Base-by-base conservation (phyloP, 176 grass and related monocot species). In the Hsuehochloa calcarea region DNA sequence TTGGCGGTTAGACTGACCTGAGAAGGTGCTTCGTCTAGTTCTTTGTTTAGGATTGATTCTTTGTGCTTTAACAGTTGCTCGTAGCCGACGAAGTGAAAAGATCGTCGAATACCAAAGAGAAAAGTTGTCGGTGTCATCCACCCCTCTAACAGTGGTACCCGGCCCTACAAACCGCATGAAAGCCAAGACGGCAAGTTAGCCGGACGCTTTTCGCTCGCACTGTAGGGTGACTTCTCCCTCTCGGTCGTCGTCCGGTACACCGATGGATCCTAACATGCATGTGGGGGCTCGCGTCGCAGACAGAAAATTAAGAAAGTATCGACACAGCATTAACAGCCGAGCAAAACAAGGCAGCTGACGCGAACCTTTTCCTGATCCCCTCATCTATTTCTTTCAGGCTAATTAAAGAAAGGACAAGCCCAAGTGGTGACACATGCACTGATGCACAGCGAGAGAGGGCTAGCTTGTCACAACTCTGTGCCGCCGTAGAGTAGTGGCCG, bases 401-500 rank as follows among this genome's bases (percentile, higher is more conserved):
- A 13, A n/a, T 78, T 41, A 40, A 73, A 59, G 68, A 49, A 60
- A 63, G 22, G 81, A 91, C 81, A 84, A 49, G 16, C 16, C 81
- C 81, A 76, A 91, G 85, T 76, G 84, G 85, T 39, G 67, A 84
- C 74, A 84, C 87, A 79, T 70, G 54, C 76, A 15, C 55, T 27
- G 55, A 22, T 26, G 41, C 58, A 38, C 22, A 70, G 20, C 17
- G 39, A 56, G 63, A 22, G 50, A 9, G 8, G 9, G 15, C 20
- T 47, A 51, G 39, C 5, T 38, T 62, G 61, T 75, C 85, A 46
- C 13, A 31, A 5, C 27, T 26, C 78, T 43, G 68, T 80, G 67
- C 68, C 23, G 71, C 58, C 55, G 55, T 79, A 47, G 12, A 6
- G 46, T 2, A 19, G 50, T 8, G 14, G 35, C 59, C 11, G 23